Evolutionary conservation across 2,329 filamentous ascomycete genomes (phyloP), one percentile per base, ranked within the genome.

Genomic region (Colletotrichum acutatum): DNA sequence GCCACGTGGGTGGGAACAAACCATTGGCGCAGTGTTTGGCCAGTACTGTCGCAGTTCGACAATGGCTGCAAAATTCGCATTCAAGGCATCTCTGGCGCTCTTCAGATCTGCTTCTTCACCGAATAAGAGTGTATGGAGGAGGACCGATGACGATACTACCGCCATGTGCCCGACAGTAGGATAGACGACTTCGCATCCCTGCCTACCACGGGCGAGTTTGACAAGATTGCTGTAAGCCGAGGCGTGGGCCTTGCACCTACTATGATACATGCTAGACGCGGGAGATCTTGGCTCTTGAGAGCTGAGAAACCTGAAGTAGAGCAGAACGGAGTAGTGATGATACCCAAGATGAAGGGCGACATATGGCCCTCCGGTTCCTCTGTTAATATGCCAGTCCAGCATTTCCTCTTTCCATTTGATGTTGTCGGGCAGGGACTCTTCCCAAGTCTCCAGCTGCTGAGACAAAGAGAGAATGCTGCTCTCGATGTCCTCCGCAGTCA

Each of bases 251-350:
- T 78, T 79, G 72, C 81, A 80, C 2, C 74, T 71, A 24, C 73
- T 56, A 19, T 72, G 70, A 37, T 75, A 74, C 12, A 22, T 7
- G 3, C 49, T 16, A 5, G 30, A 24, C 5, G 22, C 8, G 4
- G 32, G 24, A 2, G 53, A n/a, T 30, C 19, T 26, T 5, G 46
- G 16, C 3, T 37, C 66, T n/a, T 76, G 65, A 7, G 64, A 65
- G 37, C 83, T 82, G 3, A 84, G 78, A 62, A 79, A 83, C 16
- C 78, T 80, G 67, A 82, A 84, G 63, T 80, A 83, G 12, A 84
- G 78, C n/a, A 83, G 71, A 0, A 79, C 82, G 1, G 79, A 75
- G 68, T 83, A 84, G 69, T 84, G 80, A 58, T 83, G 78, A 66
- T 78, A 83, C 1, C 79, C 81, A 0, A 84, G 68, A 64, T 84